Percentiles rank a stretch among this genome's conserved stretches.
These are phyloP conservation scores for Fomitopsis pulvina DNA, from an alignment of 768 basidiomycete genomes.

Conservation along the genomic window DNA sequence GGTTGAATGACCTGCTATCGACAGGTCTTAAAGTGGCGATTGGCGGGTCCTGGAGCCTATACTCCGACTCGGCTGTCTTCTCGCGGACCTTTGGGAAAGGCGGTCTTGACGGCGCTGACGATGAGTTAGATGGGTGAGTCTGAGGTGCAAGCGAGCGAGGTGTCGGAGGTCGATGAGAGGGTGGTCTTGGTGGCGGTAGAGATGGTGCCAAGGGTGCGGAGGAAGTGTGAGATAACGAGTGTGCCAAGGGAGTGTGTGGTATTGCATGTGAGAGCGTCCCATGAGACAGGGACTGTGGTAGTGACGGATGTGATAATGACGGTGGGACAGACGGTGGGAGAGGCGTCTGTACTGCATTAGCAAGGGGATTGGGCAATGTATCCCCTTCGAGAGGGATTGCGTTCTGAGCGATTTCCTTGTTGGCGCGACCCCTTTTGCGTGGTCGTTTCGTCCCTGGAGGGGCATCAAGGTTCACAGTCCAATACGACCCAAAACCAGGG, in stretches of 20 bases:
- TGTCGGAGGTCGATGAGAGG: conserved; percentile 14
- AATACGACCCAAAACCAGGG: conserved; percentile 83
- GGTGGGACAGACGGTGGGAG: conserved; percentile 3
- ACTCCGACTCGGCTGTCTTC: conserved; percentile 6
- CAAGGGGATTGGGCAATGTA: conserved; percentile 2
- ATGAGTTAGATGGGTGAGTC: not conserved
- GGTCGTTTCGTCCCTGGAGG: conserved; percentile 84
- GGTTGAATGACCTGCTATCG: conserved; percentile 20
- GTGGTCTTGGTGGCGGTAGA: not conserved
- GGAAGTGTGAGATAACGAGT: not conserved
- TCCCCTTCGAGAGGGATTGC: not conserved
- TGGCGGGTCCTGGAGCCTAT: not conserved
- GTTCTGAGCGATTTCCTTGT: conserved; percentile 26
- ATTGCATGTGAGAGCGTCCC: not conserved
- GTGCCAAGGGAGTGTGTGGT: conserved; percentile 13
- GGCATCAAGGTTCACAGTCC: conserved; percentile 84
- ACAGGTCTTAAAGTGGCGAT: conserved; percentile 20
- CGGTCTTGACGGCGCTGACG: conserved; percentile 13
- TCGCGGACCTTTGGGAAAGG: conserved; percentile 1
- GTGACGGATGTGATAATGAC: not conserved
- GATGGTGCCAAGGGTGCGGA: not conserved
- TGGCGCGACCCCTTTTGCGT: conserved; percentile 66
- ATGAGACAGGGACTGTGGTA: not conserved
- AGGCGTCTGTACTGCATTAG: not conserved
- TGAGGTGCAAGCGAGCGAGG: conserved; percentile 2